Base-by-base conservation (phyloP, 2,329 filamentous ascomycete genomes). In the Penicillium expansum region DNA sequence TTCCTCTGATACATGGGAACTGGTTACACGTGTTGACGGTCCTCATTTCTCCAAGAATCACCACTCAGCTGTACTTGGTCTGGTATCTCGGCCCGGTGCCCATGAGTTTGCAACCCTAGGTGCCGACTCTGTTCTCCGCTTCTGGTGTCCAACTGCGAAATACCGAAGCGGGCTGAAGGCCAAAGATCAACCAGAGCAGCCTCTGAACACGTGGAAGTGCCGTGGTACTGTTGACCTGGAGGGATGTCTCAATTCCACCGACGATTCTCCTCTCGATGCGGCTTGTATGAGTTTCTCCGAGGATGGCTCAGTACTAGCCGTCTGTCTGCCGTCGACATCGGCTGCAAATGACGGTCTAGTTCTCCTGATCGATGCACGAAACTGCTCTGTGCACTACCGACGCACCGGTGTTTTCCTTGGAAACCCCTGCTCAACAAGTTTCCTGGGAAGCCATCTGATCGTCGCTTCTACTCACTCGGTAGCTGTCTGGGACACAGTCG, bases 31-130 rank as follows among this genome's bases (percentile, higher is more conserved):
- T 57, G 85, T 97, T 52, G 92, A 96, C 70, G 83, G 86, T 9
- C 92, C 94, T 16, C 93, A 99, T 74, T 82, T 83, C 54, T 73
- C 78, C 57, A 81, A 84, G 11, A 71, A 75, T 7, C 73, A 74
- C 27, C 76, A 82, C 33, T 80, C 80, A 43, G 77, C 81, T 5
- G 82, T 97, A 2, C 82, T 96, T 32, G 88, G 87, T 63, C 79
- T 97, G 6, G 85, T 85, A 3, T 82, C 88, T 16, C 87, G 92
- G 61, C 89, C 90, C 4, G 81, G 78, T 4, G 82, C 82, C 8
- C 78, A 84, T 48, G 86, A 88, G 45, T 97, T 97, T 71, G 90
- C 90, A 9, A 96, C 92, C 1, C 81, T 96, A 38, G 94, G 93
- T 35, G 85, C 87, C 54, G 93, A 99, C 70, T 87, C 86, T 11